phyloP scores from a whole-genome alignment of 2,329 filamentous ascomycete species.

The Ophiostoma sp. region DNA sequence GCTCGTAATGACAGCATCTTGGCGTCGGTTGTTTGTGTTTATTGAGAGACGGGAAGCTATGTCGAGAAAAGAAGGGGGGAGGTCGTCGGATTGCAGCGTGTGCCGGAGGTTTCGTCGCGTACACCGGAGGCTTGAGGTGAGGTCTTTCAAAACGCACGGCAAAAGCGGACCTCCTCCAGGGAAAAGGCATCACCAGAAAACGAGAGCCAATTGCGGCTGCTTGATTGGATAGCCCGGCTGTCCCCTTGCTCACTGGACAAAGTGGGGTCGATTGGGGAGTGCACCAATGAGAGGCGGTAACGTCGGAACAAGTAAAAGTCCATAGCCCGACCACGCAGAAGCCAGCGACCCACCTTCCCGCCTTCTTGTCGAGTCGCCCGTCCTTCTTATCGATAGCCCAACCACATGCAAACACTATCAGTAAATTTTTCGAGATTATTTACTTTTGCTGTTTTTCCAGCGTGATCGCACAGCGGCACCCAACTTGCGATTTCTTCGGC shows the following conservation, averaged over 20 bases:
- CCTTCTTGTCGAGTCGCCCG: not conserved
- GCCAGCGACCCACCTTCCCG: not conserved
- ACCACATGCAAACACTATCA: not conserved
- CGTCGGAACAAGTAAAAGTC: not conserved
- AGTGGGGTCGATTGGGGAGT: not conserved
- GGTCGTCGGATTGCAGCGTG: not conserved
- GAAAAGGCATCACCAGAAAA: constrained; percentile 12
- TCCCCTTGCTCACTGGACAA: not conserved
- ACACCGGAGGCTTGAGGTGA: not conserved
- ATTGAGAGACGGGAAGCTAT: not conserved
- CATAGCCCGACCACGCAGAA: not conserved
- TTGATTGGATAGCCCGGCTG: constrained; percentile 14
- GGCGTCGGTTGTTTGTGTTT: not conserved
- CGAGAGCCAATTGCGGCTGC: constrained; percentile 9
- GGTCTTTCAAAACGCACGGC: constrained; percentile 14
- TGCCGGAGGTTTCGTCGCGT: not conserved
- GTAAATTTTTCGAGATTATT: constrained; percentile 15
- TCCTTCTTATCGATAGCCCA: constrained; percentile 17
- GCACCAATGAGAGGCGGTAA: not conserved
- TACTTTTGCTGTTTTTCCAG: too few relatives aligned
- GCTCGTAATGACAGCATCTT: constrained; percentile 45
- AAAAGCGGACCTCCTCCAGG: constrained; percentile 14
- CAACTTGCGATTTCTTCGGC: not conserved
- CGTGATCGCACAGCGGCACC: not conserved
- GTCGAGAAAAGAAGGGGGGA: not conserved